Evolutionary conservation across 495 filamentous ascomycete genomes (phyloP).

Genomic region (Neurospora sp.): DNA sequence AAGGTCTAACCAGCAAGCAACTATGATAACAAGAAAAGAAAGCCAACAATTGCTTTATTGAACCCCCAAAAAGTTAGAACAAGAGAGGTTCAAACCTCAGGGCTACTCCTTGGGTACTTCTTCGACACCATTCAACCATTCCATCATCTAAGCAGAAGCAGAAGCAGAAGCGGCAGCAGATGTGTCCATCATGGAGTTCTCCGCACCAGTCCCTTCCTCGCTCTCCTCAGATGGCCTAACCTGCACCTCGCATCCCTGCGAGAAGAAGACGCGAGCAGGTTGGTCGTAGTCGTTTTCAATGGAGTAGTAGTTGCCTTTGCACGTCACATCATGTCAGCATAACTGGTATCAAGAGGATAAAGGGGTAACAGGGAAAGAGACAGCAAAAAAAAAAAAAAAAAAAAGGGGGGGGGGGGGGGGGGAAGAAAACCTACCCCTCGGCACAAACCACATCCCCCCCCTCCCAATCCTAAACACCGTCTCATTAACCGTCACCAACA

Average conservation of each 20-base stretch:
- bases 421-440: conserved; percentile 42
- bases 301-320: conserved; percentile 70
- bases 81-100: background rate
- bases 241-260: conserved; percentile 60
- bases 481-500: conserved; percentile 58
- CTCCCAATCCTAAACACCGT: conserved; percentile 32
- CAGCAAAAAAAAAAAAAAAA: background rate
- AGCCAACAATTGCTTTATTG: background rate
- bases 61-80: background rate
- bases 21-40: background rate
- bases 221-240: conserved; percentile 3
- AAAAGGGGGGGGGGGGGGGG: too few relatives aligned
- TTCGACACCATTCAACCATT: background rate
- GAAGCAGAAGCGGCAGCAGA: background rate
- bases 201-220: background rate
- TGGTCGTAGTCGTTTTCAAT: conserved; percentile 62
- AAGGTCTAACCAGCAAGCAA: background rate
- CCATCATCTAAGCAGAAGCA: background rate
- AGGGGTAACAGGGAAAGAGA: background rate
- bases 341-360: too few relatives aligned
- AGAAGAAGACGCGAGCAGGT: conserved; percentile 71
- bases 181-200: background rate
- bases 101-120: background rate
- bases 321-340: conserved; percentile 4
- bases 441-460: conserved; percentile 43